Evolutionary conservation across 805 yeast species (phyloP), one percentile per base, ranked within the genome.

Genomic region (Debaryomyces prosopidis): DNA sequence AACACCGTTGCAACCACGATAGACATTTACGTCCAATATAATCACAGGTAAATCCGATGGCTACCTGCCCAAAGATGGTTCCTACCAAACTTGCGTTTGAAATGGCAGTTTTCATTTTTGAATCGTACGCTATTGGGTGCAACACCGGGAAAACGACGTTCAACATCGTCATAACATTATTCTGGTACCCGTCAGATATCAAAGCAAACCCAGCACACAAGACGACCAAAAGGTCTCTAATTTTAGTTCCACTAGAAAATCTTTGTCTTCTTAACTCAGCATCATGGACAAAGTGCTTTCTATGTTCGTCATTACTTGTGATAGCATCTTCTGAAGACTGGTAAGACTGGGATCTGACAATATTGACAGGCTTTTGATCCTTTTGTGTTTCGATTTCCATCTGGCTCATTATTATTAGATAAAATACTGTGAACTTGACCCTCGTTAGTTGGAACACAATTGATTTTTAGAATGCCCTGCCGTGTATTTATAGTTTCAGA

Each of bases 121-220:
- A 54, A 38, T 63, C 63, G 52, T 77, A 79, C 12, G 16, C 33
- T 40, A 68, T 58, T 4, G 82, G 82, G 54, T 73, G 79, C 31
- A 54, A 47, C 48, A 68, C 57, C 16, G 33, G 33, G 56, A 84
- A 82, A 11, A 82, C 75, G 16, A 75, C 66, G 61, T 85, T 85
- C 52, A 77, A 55, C 84, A 84, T 82, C 3, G 88, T 77, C 88
- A 85, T 84, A 50, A 84, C 76, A 53, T 81, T 83, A 58, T 85
- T 85, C 60, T 84, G 89, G 63, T 85, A 85, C 3, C 91, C 91
- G 65, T 87, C 94, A 17, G 87, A 80, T 55, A 85, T 79, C 58
- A 87, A 73, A 0, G 91, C 94, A 51, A 80, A 83, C 11, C 94
- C 92, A 18, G 90, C 73, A 64, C 87, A 80, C 37, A 82, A 57